Conservation (phyloP, 106 monocot species). For the Platanthera zijinensis region DNA sequence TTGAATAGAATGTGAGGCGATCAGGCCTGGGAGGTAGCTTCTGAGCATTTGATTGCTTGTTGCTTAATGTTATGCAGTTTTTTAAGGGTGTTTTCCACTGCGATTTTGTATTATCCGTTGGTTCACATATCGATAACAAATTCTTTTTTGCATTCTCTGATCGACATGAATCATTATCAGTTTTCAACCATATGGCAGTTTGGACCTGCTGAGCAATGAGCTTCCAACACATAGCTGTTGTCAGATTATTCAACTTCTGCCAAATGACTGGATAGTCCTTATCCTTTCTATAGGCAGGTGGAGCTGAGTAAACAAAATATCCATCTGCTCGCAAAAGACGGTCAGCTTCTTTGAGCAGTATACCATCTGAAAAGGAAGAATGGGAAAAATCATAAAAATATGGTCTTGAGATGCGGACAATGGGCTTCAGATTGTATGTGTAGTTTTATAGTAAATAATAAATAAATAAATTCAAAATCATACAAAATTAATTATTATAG, state of each 20-base stretch:
- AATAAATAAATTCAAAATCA: not conserved
- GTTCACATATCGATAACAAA: constrained; percentile 47
- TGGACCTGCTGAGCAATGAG: constrained; percentile 80
- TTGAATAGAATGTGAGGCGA: constrained; percentile 61
- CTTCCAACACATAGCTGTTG: constrained; percentile 89
- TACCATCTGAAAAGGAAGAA: constrained; percentile 63
- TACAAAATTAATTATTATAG: not conserved
- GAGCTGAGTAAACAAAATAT: constrained; percentile 97
- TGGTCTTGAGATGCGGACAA: not conserved
- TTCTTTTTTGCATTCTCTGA: constrained; percentile 58
- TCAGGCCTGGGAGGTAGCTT: constrained; percentile 66
- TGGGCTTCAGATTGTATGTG: not conserved
- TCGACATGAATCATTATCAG: constrained; percentile 58
- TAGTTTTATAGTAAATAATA: not conserved
- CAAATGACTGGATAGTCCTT: constrained; percentile 77
- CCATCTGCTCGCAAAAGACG: constrained; percentile 85
- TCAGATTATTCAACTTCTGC: constrained; percentile 74
- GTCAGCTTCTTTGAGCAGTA: constrained; percentile 94
- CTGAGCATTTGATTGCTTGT: constrained; percentile 30
- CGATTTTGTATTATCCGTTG: constrained; percentile 38
- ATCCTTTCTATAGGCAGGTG: constrained; percentile 95
- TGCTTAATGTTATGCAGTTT: constrained; percentile 49
- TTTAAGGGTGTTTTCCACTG: constrained; percentile 65
- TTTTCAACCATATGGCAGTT: constrained; percentile 94
- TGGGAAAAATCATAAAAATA: not conserved